These are phyloP conservation scores for Aspergillus phoenicis DNA, from an alignment of 2,329 filamentous ascomycete genomes.

Conservation along the genomic window DNA sequence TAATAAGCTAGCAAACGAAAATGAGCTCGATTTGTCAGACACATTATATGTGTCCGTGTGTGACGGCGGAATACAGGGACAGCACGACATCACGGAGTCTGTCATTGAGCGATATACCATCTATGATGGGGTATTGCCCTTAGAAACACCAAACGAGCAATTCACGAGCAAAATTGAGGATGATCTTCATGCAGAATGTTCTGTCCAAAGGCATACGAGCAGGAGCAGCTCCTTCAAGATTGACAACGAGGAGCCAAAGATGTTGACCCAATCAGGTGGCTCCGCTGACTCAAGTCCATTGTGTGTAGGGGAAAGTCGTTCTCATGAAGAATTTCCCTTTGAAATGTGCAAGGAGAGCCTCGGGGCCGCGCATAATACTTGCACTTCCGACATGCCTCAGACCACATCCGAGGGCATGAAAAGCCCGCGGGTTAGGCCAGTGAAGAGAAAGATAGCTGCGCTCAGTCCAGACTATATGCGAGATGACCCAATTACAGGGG, in stretches of 20 bases:
- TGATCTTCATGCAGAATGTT: not conserved
- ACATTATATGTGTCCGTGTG: not conserved
- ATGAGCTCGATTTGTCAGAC: not conserved
- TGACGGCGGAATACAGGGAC: not conserved
- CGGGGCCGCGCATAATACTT: not conserved
- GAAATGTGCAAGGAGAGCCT: not conserved
- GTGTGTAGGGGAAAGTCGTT: not conserved
- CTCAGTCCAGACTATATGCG: not conserved
- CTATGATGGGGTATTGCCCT: not conserved
- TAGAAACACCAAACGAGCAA: not conserved
- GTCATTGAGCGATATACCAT: not conserved
- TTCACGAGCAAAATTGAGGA: not conserved
- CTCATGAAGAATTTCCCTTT: not conserved
- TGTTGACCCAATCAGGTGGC: not conserved
- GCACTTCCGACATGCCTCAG: not conserved
- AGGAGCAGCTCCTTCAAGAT: not conserved
- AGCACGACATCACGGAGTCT: too few species aligned
- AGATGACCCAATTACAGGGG: too few species aligned
- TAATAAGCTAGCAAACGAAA: too few species aligned
- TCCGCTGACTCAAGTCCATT: slow-evolving; percentile 2
- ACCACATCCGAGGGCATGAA: not conserved
- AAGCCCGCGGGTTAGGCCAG: not conserved
- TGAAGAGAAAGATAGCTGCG: not conserved
- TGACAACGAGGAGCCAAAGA: not conserved
- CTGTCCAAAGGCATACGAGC: not conserved